Percentiles rank a stretch among this genome's conserved stretches.
phyloP scores from a whole-genome alignment of 1,284 basidiomycete species.

The Flammula alnicola region DNA sequence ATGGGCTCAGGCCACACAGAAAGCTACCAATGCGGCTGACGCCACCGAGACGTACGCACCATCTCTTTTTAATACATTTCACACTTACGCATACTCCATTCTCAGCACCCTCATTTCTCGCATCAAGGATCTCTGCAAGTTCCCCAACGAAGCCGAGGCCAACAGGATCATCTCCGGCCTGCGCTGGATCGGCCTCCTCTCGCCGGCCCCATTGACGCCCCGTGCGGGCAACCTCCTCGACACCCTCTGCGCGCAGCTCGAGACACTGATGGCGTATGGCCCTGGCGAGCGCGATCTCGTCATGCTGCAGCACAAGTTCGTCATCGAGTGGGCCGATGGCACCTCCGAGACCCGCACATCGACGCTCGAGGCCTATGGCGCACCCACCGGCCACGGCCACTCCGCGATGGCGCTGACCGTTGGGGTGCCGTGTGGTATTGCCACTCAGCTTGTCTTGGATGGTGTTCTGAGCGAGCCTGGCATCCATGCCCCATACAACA shows the following conservation, averaged over 20 bases:
- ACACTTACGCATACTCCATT: constrained; percentile 13
- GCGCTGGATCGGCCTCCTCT: constrained; percentile 95
- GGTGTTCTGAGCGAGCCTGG: constrained; percentile 81
- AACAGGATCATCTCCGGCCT: constrained; percentile 85
- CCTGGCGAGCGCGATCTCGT: constrained; percentile 94
- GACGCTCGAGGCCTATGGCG: constrained; percentile 92
- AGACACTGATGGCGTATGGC: constrained; percentile 92
- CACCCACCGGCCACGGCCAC: constrained; percentile 77
- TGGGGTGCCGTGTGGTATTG: constrained; percentile 94
- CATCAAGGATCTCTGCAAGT: constrained; percentile 72
- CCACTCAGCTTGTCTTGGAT: constrained; percentile 82
- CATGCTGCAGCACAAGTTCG: constrained; percentile 97
- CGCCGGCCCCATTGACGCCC: constrained; percentile 65
- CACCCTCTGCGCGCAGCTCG: constrained; percentile 91
- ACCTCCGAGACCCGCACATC: constrained; percentile 86
- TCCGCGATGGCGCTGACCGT: constrained; percentile 95
- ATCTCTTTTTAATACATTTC: not conserved
- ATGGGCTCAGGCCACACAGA: constrained; percentile 86
- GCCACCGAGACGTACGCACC: constrained; percentile 69
- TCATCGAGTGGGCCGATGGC: constrained; percentile 87
- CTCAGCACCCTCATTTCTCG: constrained; percentile 68
- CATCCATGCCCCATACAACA: constrained; percentile 88
- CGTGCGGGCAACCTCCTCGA: constrained; percentile 86
- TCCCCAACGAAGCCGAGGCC: constrained; percentile 74
- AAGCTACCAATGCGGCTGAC: constrained; percentile 75